Percentiles rank a stretch among this genome's conserved stretches.
These are phyloP conservation scores for Colletotrichum siamense DNA, from an alignment of 2,329 filamentous ascomycete species.

Conservation along the genomic window DNA sequence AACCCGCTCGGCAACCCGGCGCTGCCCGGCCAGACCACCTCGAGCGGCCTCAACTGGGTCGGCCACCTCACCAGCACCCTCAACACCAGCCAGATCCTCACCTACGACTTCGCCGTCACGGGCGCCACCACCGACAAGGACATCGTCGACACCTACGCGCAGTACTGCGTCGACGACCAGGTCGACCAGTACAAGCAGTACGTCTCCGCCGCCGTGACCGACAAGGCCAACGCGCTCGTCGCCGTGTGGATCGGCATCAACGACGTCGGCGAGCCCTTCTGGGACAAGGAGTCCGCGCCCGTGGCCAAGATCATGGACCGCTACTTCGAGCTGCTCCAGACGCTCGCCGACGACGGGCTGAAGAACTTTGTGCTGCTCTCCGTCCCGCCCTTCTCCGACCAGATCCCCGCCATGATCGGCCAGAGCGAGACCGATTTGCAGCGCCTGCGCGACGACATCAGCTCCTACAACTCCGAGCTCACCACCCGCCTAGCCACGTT, in stretches of 20 bases:
- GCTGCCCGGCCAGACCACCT: conserved; percentile 52
- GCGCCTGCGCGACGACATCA: conserved; percentile 27
- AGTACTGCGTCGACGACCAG: conserved; percentile 61
- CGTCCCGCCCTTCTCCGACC: conserved; percentile 45
- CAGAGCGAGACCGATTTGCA: conserved; percentile 20
- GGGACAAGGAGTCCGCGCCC: conserved; percentile 28
- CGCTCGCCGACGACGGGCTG: conserved; percentile 48
- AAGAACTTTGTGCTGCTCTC: conserved; percentile 53
- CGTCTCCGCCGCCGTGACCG: conserved; percentile 43
- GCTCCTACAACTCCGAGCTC: conserved; percentile 44
- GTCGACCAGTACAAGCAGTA: conserved; percentile 43
- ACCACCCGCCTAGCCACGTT: conserved; percentile 34
- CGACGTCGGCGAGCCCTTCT: conserved; percentile 58
- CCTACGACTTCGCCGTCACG: conserved; percentile 57
- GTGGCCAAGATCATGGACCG: conserved; percentile 43
- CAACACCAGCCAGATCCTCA: conserved; percentile 45
- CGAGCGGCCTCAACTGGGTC: conserved; percentile 54
- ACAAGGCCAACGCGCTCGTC: conserved; percentile 46
- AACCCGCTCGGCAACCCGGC: conserved; percentile 68
- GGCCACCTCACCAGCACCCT: conserved; percentile 47
- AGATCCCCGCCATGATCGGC: conserved; percentile 38
- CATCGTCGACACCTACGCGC: conserved; percentile 52
- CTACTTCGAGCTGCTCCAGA: conserved; percentile 47
- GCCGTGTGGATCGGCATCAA: conserved; percentile 62
- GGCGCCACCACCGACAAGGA: conserved; percentile 55